phyloP scores from a whole-genome alignment of 345 rosid genomes.

The Salix koriyanagi region DNA sequence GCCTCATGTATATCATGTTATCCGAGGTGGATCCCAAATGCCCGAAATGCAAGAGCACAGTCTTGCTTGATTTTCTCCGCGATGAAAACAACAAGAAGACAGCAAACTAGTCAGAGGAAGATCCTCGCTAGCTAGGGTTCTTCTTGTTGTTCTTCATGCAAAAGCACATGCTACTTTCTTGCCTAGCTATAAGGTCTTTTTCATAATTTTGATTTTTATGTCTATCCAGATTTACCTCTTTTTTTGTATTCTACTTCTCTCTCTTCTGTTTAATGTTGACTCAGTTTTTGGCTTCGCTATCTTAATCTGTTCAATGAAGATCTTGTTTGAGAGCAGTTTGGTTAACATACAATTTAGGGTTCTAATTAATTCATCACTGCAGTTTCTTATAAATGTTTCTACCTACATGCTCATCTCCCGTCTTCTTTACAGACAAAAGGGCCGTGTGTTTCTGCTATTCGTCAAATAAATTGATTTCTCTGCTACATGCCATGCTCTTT shows the following conservation, averaged over 20 bases:
- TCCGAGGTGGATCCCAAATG: conserved; percentile 50
- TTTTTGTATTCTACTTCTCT: not conserved
- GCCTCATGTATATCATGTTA: conserved; percentile 63
- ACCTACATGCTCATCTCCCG: not conserved
- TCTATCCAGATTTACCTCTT: not conserved
- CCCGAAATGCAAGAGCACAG: conserved; percentile 55
- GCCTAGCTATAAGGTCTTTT: not conserved
- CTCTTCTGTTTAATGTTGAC: not conserved
- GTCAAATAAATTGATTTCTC: not conserved
- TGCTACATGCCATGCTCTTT: no score
- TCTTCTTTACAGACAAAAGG: not conserved
- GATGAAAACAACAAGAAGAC: not conserved
- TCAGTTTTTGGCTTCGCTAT: not conserved
- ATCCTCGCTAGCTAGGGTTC: not conserved
- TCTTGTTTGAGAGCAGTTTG: not conserved
- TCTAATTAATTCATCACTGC: not conserved
- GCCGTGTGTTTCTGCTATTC: not conserved
- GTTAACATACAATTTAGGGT: not conserved
- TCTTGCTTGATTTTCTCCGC: conserved; percentile 36
- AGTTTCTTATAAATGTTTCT: not conserved
- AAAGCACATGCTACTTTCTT: not conserved
- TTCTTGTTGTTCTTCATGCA: not conserved
- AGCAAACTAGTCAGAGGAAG: not conserved
- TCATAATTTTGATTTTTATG: not conserved
- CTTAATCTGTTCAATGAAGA: not conserved